phyloP scores from a whole-genome alignment of 768 basidiomycete species.

The Psilocybe subaeruginosa region DNA sequence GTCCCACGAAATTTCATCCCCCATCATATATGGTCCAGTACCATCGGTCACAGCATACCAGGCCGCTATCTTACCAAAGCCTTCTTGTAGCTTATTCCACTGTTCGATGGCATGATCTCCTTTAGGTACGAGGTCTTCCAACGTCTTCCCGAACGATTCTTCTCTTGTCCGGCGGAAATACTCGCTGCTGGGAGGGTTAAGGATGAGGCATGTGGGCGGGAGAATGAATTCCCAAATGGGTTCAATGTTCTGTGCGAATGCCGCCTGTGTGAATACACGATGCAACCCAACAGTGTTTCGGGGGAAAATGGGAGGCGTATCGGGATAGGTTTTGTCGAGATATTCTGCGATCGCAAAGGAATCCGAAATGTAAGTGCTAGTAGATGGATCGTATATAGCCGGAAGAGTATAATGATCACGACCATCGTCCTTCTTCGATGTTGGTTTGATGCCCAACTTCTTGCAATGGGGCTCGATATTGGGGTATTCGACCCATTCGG shows the following conservation, averaged over 20 bases:
- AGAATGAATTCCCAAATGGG: slow-evolving; percentile 8
- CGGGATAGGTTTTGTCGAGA: slow-evolving; percentile 45
- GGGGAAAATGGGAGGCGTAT: slow-evolving; percentile 28
- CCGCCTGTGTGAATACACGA: background rate
- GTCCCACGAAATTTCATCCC: slow-evolving; percentile 34
- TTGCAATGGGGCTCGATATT: slow-evolving; percentile 38
- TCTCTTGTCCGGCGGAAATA: slow-evolving; percentile 39
- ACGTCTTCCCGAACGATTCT: slow-evolving; percentile 28
- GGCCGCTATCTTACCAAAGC: slow-evolving; percentile 22
- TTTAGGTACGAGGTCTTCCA: slow-evolving; percentile 36
- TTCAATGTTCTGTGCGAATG: background rate
- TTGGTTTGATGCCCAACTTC: slow-evolving; percentile 35
- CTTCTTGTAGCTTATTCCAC: slow-evolving; percentile 35
- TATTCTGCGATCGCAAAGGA: slow-evolving; percentile 47
- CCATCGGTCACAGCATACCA: slow-evolving; percentile 29
- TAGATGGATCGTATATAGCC: slow-evolving; percentile 41
- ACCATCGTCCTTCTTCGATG: slow-evolving; percentile 30
- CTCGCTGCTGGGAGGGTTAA: slow-evolving; percentile 19
- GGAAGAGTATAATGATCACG: slow-evolving; percentile 39
- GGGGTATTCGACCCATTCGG: slow-evolving; percentile 46
- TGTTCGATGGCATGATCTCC: slow-evolving; percentile 29
- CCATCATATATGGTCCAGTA: slow-evolving; percentile 34
- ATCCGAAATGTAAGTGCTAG: slow-evolving; percentile 35
- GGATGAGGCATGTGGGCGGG: background rate
- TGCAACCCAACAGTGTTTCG: slow-evolving; percentile 21